These are phyloP conservation scores for Penicillium sp. DNA, from an alignment of 2,329 filamentous ascomycete species.

Conservation along the genomic window DNA sequence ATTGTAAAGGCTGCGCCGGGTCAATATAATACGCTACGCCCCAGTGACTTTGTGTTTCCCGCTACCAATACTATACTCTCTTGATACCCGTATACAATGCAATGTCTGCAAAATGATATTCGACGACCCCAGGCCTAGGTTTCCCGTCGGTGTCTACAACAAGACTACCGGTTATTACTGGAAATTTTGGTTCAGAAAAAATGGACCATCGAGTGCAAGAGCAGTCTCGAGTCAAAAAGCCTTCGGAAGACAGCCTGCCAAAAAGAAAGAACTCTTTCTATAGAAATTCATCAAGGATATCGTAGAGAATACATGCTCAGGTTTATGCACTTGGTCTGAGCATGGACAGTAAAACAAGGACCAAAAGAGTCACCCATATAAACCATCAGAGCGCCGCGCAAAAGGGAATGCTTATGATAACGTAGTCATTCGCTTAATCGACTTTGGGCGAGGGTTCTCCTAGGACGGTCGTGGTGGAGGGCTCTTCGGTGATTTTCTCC, in stretches of 20 bases:
- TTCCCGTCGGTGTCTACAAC: neutral
- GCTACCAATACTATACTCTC: constrained; percentile 16
- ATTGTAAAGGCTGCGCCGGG: neutral
- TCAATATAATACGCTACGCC: constrained; percentile 12
- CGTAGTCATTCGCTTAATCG: constrained; percentile 22
- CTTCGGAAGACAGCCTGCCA: constrained; percentile 1
- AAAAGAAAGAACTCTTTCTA: constrained; percentile 17
- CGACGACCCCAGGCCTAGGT: neutral
- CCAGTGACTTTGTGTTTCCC: constrained; percentile 5
- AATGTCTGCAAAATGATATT: neutral
- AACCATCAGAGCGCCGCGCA: constrained; percentile 17
- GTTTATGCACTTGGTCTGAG: constrained; percentile 8
- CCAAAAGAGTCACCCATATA: constrained; percentile 8
- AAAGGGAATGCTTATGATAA: constrained; percentile 16
- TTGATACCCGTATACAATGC: constrained; percentile 19
- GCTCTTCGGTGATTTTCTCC: neutral
- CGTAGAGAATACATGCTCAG: constrained; percentile 21
- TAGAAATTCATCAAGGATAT: constrained; percentile 23
- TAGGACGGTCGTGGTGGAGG: constrained; percentile 37
- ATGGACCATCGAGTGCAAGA: neutral
- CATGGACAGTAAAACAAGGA: constrained; percentile 7
- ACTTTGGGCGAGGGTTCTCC: constrained; percentile 33
- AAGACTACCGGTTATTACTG: neutral
- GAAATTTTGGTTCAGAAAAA: neutral
- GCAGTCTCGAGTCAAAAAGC: neutral